These are phyloP conservation scores for Trametes polyzona DNA, from an alignment of 1,284 basidiomycete species.

Conservation along the genomic window DNA sequence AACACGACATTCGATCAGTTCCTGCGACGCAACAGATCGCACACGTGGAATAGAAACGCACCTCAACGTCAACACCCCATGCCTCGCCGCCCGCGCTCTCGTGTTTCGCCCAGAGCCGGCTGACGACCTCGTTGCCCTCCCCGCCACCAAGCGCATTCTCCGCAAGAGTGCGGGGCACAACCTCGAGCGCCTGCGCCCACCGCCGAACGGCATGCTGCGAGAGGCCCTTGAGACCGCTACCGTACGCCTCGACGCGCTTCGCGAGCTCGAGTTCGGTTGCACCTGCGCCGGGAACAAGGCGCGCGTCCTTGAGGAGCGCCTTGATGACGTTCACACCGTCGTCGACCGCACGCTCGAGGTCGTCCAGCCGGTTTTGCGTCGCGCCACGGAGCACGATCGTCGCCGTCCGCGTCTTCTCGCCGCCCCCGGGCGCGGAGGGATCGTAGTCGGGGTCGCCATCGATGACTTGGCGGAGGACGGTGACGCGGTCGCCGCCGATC, in stretches of 20 bases:
- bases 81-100: slow-evolving; percentile 68
- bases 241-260: slow-evolving; percentile 83
- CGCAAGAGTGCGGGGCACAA: slow-evolving; percentile 91
- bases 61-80: slow-evolving; percentile 95
- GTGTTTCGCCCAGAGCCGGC: slow-evolving; percentile 89
- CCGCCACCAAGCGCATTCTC: slow-evolving; percentile 94
- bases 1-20: background rate
- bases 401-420: slow-evolving; percentile 82
- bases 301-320: slow-evolving; percentile 86
- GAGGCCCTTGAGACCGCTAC: slow-evolving; percentile 88
- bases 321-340: slow-evolving; percentile 99
- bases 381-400: slow-evolving; percentile 98
- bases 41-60: slow-evolving; percentile 33
- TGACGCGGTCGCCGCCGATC: slow-evolving; percentile 97
- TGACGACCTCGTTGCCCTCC: slow-evolving; percentile 92
- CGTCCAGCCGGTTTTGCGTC: slow-evolving; percentile 93
- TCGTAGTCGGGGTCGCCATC: slow-evolving; percentile 64
- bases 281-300: slow-evolving; percentile 94
- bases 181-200: slow-evolving; percentile 90
- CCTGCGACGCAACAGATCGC: background rate
- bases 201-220: slow-evolving; percentile 94
- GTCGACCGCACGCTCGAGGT: slow-evolving; percentile 93
- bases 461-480: slow-evolving; percentile 89
- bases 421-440: slow-evolving; percentile 39
- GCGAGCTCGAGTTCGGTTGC: slow-evolving; percentile 94